These are phyloP conservation scores for Aspergillus tubingensis DNA, from an alignment of 2,329 filamentous ascomycete species.

Conservation along the genomic window DNA sequence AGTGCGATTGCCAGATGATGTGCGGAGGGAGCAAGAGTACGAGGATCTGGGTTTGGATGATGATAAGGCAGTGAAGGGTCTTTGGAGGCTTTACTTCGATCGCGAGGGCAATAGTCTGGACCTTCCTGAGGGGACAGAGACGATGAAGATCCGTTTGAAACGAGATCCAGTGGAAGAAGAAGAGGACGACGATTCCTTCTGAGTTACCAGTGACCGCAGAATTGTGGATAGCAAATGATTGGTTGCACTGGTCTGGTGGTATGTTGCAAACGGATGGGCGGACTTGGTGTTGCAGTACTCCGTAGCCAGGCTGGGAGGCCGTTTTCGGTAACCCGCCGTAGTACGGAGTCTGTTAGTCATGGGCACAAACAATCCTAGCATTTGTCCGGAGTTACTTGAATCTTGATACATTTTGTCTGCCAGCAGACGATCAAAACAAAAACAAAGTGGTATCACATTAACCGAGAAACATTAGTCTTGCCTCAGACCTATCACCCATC, in stretches of 20 bases:
- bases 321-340: not conserved
- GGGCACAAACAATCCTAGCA: no score
- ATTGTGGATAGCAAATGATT: not conserved
- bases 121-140: not conserved
- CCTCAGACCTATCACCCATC: not conserved
- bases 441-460: not conserved
- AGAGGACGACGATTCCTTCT: not conserved
- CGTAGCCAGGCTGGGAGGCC: not conserved
- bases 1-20: not conserved
- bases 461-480: not conserved
- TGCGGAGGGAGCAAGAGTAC: not conserved
- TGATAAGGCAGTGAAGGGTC: not conserved
- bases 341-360: no score
- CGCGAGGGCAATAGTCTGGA: not conserved
- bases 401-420: not conserved
- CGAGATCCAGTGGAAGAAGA: not conserved
- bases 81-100: constrained; percentile 8
- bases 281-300: not conserved
- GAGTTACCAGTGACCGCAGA: not conserved
- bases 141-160: not conserved
- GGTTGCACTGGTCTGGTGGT: not conserved
- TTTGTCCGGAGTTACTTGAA: no score
- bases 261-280: not conserved
- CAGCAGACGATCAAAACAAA: not conserved
- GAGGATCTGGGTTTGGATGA: not conserved